phyloP scores from a whole-genome alignment of 371 early-diverging fungal species.

The Rhizopus sp. region DNA sequence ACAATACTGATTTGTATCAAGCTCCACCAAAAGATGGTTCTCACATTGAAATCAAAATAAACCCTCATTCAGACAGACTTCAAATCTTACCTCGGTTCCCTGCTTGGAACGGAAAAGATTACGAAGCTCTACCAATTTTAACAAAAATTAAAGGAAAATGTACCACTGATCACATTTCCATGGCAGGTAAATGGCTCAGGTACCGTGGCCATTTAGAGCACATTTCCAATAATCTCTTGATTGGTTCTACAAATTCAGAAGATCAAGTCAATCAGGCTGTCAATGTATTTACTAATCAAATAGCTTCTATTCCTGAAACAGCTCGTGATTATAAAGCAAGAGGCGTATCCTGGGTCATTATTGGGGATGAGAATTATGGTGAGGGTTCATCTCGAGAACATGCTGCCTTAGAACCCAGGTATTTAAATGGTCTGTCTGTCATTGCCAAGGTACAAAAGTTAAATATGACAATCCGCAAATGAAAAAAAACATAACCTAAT shows the following conservation, averaged over 20 bases:
- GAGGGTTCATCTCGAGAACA: constrained; percentile 97
- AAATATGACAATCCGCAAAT: no score
- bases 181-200: constrained; percentile 95
- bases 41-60: constrained; percentile 63
- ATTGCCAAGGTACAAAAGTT: no score
- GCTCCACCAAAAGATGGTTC: constrained; percentile 69
- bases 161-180: constrained; percentile 87
- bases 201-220: constrained; percentile 83
- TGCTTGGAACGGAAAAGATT: constrained; percentile 89
- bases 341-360: constrained; percentile 79
- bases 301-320: constrained; percentile 44
- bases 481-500: no score
- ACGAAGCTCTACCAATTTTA: constrained; percentile 76
- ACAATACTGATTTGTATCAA: constrained; percentile 72
- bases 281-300: constrained; percentile 37
- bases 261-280: constrained; percentile 58
- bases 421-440: constrained; percentile 79
- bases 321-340: constrained; percentile 83
- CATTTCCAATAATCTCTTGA: constrained; percentile 91
- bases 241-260: constrained; percentile 88
- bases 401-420: constrained; percentile 89
- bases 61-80: constrained; percentile 82
- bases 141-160: constrained; percentile 97
- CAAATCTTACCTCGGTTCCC: constrained; percentile 89
- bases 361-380: constrained; percentile 95